Base-by-base conservation (phyloP, 2,329 filamentous ascomycete species). In the Fusarium decemcellulare region DNA sequence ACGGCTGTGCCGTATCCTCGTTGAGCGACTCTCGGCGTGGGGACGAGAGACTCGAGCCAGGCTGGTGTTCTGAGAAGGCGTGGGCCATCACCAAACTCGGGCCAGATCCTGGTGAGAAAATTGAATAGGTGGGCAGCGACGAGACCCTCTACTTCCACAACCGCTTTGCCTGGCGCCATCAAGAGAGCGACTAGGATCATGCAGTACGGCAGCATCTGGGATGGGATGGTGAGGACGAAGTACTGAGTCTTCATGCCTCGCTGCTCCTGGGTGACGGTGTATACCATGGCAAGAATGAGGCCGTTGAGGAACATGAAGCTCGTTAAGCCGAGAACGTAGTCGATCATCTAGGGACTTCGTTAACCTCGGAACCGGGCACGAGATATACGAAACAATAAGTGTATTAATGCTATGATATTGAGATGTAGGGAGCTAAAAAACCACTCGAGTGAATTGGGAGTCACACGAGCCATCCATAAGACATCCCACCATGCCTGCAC, bases 91-190 rank as follows among this genome's bases (percentile, higher is more conserved):
- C 94, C 95, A 76, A 96, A 96, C 59, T 93, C 90, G 6, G 96
- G 96, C 85, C 94, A 98, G 43, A 98, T 86, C 51, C 93, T 88
- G 3, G 93, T 94, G 52, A 98, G 80, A 76, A 98, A 99, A 78
- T 98, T 93, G 80, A 94, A 97, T 18, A 96, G 76, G 78, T 99
- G 96, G 6, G 95, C 95, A 12, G 95, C 93, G 44, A 97, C 70
- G 11, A 99, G 85, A n/a, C 96, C 96, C 36, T 89, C 93, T 6
- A 89, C 79, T 76, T 97, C 90, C 5, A 90, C 75, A 59, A 92
- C 76, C 11, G 92, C 86, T 16, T 81, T 81, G 4, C 91, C 91
- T 6, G 81, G 85, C 1, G 74, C 76, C 76, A 92, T 88, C 56
- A 98, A 82, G 23, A 97, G 85, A 11, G 91, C 92, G 74, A 94